These are phyloP conservation scores for Pulicaria dysenterica DNA, from an alignment of 129 eudicot genomes.

Conservation along the genomic window DNA sequence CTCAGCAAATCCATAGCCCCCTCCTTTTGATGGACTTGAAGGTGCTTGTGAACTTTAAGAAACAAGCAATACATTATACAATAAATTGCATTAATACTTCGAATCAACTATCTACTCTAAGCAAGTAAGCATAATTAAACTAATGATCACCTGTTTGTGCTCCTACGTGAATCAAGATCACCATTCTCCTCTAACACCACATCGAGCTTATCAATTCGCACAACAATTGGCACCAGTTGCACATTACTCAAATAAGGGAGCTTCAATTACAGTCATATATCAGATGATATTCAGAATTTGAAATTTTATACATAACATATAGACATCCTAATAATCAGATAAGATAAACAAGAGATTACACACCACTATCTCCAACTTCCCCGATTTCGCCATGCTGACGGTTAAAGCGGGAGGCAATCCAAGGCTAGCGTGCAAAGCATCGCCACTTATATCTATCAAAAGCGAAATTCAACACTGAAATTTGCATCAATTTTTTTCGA, in stretches of 20 bases:
- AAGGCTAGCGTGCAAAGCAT: conserved; percentile 81
- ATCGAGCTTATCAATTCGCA: conserved; percentile 84
- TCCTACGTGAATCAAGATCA: conserved; percentile 50
- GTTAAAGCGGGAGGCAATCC: conserved; percentile 85
- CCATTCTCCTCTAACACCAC: conserved; percentile 82
- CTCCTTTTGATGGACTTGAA: conserved; percentile 53
- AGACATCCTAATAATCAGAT: background rate
- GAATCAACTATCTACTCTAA: background rate
- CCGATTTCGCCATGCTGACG: conserved; percentile 81
- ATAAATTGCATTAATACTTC: background rate
- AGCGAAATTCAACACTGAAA: background rate
- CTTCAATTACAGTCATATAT: conserved; percentile 45
- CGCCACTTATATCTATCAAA: conserved; percentile 80
- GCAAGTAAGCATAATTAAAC: conserved; percentile 17
- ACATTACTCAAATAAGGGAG: conserved; percentile 86
- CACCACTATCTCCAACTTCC: conserved; percentile 78
- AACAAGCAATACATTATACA: conserved; percentile 13
- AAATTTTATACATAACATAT: background rate
- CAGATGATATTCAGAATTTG: conserved; percentile 10
- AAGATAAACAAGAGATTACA: conserved; percentile 12
- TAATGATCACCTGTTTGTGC: conserved; percentile 58
- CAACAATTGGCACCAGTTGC: conserved; percentile 83
- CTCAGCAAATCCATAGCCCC: conserved; percentile 88
- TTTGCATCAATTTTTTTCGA: conserved; percentile 1
- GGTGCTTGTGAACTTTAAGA: conserved; percentile 50